These are phyloP conservation scores for Leccinellum albellum DNA, from an alignment of 768 basidiomycete genomes.

Conservation along the genomic window DNA sequence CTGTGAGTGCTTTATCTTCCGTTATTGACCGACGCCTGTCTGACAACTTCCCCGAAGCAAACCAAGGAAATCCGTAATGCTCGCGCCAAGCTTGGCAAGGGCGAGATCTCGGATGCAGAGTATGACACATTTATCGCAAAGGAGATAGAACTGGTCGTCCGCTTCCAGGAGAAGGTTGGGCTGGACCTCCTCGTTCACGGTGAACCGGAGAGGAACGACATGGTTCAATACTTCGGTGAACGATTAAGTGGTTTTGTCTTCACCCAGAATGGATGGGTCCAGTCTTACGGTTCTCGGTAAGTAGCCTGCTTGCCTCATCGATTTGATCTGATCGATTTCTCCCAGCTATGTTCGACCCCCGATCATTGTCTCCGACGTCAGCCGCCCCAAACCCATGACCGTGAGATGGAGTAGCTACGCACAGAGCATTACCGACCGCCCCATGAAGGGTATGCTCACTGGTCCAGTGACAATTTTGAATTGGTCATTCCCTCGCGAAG, in stretches of 20 bases:
- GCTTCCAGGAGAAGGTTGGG: conserved; percentile 95
- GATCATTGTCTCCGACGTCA: conserved; percentile 97
- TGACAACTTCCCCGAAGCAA: conserved; percentile 52
- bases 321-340: conserved; percentile 5
- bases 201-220: conserved; percentile 98
- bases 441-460: conserved; percentile 99
- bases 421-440: conserved; percentile 86
- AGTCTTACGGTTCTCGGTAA: conserved; percentile 96
- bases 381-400: conserved; percentile 88
- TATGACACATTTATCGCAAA: conserved; percentile 99
- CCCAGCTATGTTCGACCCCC: conserved; percentile 92
- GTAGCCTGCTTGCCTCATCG: conserved; percentile 20
- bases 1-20: conserved; percentile 43
- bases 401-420: conserved; percentile 97
- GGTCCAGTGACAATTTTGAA: conserved; percentile 98
- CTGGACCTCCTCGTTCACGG: conserved; percentile 98
- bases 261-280: conserved; percentile 98
- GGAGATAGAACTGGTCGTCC: conserved; percentile 89
- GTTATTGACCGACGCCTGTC: neutral
- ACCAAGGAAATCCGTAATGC: conserved; percentile 98
- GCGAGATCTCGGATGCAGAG: conserved; percentile 77
- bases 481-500: conserved; percentile 99
- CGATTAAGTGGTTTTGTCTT: conserved; percentile 93
- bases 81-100: conserved; percentile 92
- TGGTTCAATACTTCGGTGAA: conserved; percentile 99